Evolutionary conservation across 2,329 filamentous ascomycete species (phyloP).

Genomic region (Thermomyces lanuginosus): DNA sequence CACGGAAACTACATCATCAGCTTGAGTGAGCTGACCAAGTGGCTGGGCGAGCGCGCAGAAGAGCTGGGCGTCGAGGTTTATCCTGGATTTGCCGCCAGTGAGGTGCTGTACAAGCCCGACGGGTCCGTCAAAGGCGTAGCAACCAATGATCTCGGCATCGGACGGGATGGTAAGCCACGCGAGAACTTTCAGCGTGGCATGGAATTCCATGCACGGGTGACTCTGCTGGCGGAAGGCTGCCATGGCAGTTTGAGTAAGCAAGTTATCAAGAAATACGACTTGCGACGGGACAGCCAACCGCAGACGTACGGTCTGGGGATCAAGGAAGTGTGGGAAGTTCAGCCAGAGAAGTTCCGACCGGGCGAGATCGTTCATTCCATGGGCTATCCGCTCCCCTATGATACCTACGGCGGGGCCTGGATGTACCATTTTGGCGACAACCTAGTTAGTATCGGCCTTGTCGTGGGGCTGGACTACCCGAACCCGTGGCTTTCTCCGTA

Average conservation of each 20-base stretch:
- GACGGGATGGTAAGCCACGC: slow-evolving; percentile 66
- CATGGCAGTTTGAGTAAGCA: slow-evolving; percentile 93
- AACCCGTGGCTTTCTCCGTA: slow-evolving; percentile 97
- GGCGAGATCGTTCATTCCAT: slow-evolving; percentile 77
- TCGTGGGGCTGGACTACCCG: slow-evolving; percentile 84
- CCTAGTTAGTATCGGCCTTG: slow-evolving; percentile 77
- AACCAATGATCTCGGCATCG: slow-evolving; percentile 84
- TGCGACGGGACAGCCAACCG: slow-evolving; percentile 73
- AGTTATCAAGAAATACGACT: slow-evolving; percentile 82
- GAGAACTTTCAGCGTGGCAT: slow-evolving; percentile 89
- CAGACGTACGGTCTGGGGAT: slow-evolving; percentile 91
- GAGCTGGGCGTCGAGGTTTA: slow-evolving; percentile 93
- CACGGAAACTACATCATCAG: slow-evolving; percentile 96
- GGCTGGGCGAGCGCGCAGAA: slow-evolving; percentile 92
- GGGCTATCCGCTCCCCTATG: slow-evolving; percentile 74
- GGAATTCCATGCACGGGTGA: slow-evolving; percentile 90
- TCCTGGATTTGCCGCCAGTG: slow-evolving; percentile 84
- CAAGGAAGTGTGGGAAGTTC: slow-evolving; percentile 95
- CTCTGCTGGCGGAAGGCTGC: slow-evolving; percentile 84
- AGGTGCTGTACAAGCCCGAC: slow-evolving; percentile 73
- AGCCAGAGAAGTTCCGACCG: slow-evolving; percentile 78
- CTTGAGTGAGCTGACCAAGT: slow-evolving; percentile 86
- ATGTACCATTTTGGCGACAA: slow-evolving; percentile 99
- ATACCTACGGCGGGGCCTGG: slow-evolving; percentile 95
- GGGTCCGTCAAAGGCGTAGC: slow-evolving; percentile 86